These are phyloP conservation scores for Akanthomyces lecanii DNA, from an alignment of 2,329 filamentous ascomycete genomes.

Conservation along the genomic window DNA sequence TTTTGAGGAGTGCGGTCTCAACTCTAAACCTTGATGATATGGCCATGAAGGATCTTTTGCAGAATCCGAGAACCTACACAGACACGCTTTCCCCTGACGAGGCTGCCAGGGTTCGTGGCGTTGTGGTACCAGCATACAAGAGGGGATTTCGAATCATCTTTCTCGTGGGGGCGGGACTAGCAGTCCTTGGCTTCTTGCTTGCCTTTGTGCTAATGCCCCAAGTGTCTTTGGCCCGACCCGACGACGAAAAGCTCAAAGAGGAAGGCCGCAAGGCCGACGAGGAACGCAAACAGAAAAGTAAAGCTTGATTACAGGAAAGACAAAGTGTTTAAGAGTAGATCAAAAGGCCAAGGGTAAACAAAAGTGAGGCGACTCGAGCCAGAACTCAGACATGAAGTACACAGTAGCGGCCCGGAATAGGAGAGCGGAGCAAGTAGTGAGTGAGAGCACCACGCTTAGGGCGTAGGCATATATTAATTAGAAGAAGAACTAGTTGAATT, in stretches of 20 bases:
- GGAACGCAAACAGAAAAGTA: conserved; percentile 13
- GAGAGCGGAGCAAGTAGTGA: neutral
- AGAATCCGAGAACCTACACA: conserved; percentile 32
- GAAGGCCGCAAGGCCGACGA: conserved; percentile 25
- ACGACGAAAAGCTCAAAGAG: conserved; percentile 35
- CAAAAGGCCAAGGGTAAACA: neutral
- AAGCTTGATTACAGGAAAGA: neutral
- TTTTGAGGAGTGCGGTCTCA: conserved; percentile 29
- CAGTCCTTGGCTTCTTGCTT: conserved; percentile 33
- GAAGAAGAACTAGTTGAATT: neutral
- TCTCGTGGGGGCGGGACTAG: conserved; percentile 33
- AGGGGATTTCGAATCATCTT: conserved; percentile 36
- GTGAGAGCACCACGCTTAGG: neutral
- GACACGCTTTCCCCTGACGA: conserved; percentile 26
- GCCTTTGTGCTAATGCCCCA: conserved; percentile 39
- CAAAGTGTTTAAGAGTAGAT: neutral
- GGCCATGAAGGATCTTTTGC: conserved; percentile 27
- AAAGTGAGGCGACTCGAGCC: neutral
- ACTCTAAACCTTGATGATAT: conserved; percentile 24
- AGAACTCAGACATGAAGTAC: neutral
- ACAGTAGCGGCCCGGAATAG: neutral
- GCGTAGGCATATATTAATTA: neutral
- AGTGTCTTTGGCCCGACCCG: conserved; percentile 33
- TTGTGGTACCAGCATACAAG: conserved; percentile 35
- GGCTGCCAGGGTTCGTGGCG: conserved; percentile 27